Base-by-base conservation (phyloP, 2,329 filamentous ascomycete genomes). In the Talaromyces sp. region DNA sequence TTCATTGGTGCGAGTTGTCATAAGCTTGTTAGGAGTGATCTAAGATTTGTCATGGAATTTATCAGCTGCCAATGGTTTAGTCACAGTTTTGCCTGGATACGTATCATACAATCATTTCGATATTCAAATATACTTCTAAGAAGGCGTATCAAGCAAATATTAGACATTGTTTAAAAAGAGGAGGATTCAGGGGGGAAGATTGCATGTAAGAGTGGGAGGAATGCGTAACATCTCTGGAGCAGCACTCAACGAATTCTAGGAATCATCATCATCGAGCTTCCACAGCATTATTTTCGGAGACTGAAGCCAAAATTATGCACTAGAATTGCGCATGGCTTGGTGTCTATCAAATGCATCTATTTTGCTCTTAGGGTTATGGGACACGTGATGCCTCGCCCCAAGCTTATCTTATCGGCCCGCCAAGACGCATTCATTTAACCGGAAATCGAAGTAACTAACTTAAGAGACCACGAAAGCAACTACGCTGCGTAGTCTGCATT, bases 371-470 rank as follows among this genome's bases (percentile, higher is more conserved):
- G 52, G 52, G 52, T 56, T 56, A 19, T 16, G 52, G 6, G 5
- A 19, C 52, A 56, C 52, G 52, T 56, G 52, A 56, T 56, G 52
- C 19, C 19, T 14, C 7, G 6, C 13, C 3, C 48, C 11, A 56
- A 10, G 56, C 56, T 59, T 59, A 59, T 59, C 56, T 59, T 59
- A 59, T 59, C 56, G 19, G 56, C 37, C 22, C 39, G 56, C 56
- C 56, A 59, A 59, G 56, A 43, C 39, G 27, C 56, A 45, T 33
- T 59, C 19, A 59, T 45, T 19, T 58, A 35, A 16, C 33, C 56
- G 35, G 45, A 50, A 50, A 50, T 50, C 24, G 47, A 27, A 14
- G 14, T 10, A 11, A n/a, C n/a, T 35, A 19, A 45, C 4, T 22
- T 19, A 45, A 43, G 22, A 59, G 39, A 45, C 35, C 56, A 45